Percentiles rank a stretch among this genome's conserved stretches.
These are phyloP conservation scores for Lonicera japonica DNA, from an alignment of 129 eudicot genomes.

Conservation along the genomic window DNA sequence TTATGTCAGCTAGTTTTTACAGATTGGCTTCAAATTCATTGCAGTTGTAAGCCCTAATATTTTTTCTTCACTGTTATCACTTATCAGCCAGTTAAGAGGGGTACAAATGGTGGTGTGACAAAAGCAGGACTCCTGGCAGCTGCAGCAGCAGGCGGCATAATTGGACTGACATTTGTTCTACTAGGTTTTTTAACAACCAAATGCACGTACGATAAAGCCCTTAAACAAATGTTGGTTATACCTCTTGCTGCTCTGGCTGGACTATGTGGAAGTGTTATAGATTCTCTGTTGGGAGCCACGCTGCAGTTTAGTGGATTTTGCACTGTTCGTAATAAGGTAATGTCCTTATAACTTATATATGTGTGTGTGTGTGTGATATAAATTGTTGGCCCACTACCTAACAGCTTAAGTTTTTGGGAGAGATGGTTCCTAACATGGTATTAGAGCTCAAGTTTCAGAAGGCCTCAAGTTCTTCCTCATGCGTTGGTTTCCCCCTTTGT, in stretches of 20 bases:
- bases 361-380: no score
- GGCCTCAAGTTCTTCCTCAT: no score
- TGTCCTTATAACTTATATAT: neutral
- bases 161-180: constrained; percentile 74
- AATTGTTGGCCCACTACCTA: no score
- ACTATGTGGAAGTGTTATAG: constrained; percentile 66
- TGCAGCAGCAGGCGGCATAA: constrained; percentile 74
- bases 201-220: constrained; percentile 46
- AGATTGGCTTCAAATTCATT: neutral
- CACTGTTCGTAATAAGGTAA: constrained; percentile 79
- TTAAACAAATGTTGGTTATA: constrained; percentile 73
- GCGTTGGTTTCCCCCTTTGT: no score
- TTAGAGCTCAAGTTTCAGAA: no score
- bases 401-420: no score
- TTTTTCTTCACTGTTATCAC: constrained; percentile 6
- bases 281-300: constrained; percentile 75
- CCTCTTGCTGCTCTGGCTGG: constrained; percentile 84
- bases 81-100: constrained; percentile 85
- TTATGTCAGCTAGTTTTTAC: no score
- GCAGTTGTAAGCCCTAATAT: neutral
- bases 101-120: constrained; percentile 97
- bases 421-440: no score
- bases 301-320: constrained; percentile 85
- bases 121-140: constrained; percentile 80
- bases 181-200: constrained; percentile 61